Conservation (phyloP, 345 rosid species). For the Heritiera fomes region DNA sequence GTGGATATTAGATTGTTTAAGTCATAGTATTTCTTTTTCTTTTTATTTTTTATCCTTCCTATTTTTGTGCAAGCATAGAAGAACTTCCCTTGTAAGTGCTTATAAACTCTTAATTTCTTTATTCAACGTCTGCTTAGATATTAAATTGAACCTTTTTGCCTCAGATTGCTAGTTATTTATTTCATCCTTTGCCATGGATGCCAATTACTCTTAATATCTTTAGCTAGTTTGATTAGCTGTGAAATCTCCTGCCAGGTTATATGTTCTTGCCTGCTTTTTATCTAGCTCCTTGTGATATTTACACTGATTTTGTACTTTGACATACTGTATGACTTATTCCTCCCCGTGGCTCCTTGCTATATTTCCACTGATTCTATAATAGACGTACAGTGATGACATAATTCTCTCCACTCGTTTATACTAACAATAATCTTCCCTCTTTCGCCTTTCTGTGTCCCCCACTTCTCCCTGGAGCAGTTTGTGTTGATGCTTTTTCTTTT, state of each 20-base stretch:
- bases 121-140: background rate
- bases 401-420: background rate
- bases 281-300: background rate
- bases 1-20: background rate
- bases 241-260: background rate
- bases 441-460: background rate
- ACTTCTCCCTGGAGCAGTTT: background rate
- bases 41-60: background rate
- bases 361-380: background rate
- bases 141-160: background rate
- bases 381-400: background rate
- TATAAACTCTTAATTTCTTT: background rate
- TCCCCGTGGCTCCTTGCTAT: background rate
- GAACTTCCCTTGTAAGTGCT: conserved; percentile 2
- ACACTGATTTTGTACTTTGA: background rate
- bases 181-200: background rate
- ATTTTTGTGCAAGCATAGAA: background rate
- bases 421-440: background rate
- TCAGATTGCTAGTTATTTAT: background rate
- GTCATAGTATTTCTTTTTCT: background rate
- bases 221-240: background rate
- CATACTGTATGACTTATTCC: background rate
- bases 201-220: background rate
- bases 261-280: background rate
- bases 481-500: background rate